Evolutionary conservation across 371 early-diverging fungal species (phyloP), one percentile per base, ranked within the genome.

Genomic region (Mucor saturninus): DNA sequence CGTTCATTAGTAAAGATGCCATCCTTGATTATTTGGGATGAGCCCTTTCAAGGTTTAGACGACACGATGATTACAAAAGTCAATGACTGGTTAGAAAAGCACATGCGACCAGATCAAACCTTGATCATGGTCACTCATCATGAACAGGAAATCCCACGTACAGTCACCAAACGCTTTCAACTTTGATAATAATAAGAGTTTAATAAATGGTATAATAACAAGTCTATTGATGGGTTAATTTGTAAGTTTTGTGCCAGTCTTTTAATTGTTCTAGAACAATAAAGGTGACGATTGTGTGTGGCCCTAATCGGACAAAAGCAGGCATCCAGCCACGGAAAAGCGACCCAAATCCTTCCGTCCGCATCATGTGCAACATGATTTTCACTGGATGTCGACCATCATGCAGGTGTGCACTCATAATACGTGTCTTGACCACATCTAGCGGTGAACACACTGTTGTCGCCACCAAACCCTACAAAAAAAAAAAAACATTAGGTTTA

Each of bases 371-470:
- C 2, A 69, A 62, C 75, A 87, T 68, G 14, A 86, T 84, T 37
- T 82, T 82, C 2, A 77, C 64, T 13, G 77, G 56, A 58, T 72
- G 53, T 62, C 69, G 56, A 29, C 57, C 50, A 40, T 69, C 72
- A 43, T 54, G 48, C 38, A 66, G 45, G 40, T 67, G 62, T 14
- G 83, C 81, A 66, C 86, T 89, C 95, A 96, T 95, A 50, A 94
- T 84, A 29, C 95, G 86, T 0, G 95, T 95, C 76, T 96, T 96
- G 51, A 94, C 81, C 10, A 96, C 95, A 77, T 96, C 97, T 42
- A 93, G 74, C 15, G 95, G 94, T 6, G 93, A 89, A 53, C 91
- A 91, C 0, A 87, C 87, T 2, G 97, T 95, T 0, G 97, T 96
- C 3, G 95, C 93, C 9, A 95, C 89, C 28, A 96, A 80, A 35